Evolutionary conservation across 176 grass and related monocot species (phyloP), one percentile per base, ranked within the genome.

Genomic region (Oryza brachyantha): DNA sequence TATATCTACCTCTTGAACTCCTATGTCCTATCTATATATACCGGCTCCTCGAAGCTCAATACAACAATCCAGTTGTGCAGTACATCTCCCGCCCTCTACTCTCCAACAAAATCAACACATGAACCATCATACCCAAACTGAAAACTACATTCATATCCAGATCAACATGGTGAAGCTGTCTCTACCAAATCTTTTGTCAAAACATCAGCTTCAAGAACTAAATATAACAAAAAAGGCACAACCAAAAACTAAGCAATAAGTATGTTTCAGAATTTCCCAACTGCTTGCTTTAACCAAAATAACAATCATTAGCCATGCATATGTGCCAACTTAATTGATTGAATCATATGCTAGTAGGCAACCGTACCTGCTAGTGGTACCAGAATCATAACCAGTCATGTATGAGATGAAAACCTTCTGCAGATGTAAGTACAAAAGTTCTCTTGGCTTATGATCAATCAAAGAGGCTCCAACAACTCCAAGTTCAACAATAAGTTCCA

Each of bases 401-500:
- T 98, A 98, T 43, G 95, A 98, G 65, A 94, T 70, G 40, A 90
- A 94, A 83, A 98, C 89, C 83, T 76, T 94, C 77, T 94, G 89
- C 74, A 98, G 74, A 77, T 88, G 81, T 54, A 98, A 89, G 83
- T 98, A 98, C 64, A 94, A 79, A 84, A 98, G 77, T 55, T 98
- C 95, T 77, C 79, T 92, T 22, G 92, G 95, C 73, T 85, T 90
- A 87, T 98, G 92, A 72, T 98, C 95, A 76, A 98, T 92, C 81
- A 98, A 82, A 82, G 92, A 98, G 66, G 94, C 76, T 78, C 95
- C 95, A 46, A 98, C 85, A 85, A 94, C 87, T 73, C 95, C 92
- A 70, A 98, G 84, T 82, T 94, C 95, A 70, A 98, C 68, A 87
- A 91, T 94, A 82, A 98, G 87, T 78, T 98, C 95, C 39, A 98